Conservation (phyloP, 768 basidiomycete species). For the Amanita jacksonii region DNA sequence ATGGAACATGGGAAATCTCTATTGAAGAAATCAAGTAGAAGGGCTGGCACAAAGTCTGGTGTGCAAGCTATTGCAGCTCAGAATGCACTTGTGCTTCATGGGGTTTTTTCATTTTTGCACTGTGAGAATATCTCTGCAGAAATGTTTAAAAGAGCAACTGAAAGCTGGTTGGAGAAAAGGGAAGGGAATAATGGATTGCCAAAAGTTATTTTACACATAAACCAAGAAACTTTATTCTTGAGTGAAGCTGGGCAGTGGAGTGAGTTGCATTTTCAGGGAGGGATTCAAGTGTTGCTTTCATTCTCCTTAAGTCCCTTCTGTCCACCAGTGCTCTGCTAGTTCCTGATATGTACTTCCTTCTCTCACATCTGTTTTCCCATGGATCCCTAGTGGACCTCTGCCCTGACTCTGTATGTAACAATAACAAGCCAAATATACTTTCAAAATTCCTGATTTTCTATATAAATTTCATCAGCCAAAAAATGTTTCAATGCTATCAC, state of each 20-base stretch:
- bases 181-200: neutral
- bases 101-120: conserved; percentile 13
- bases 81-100: conserved; percentile 14
- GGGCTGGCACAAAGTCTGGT: neutral
- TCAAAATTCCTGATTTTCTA: too few species aligned
- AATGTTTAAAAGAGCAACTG: conserved; percentile 2
- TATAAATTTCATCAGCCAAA: too few species aligned
- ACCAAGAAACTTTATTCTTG: neutral
- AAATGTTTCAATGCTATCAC: too few species aligned
- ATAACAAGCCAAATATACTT: too few species aligned
- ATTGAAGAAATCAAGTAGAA: conserved; percentile 9
- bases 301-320: too few species aligned
- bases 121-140: conserved; percentile 11
- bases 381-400: neutral
- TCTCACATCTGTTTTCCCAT: neutral
- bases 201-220: neutral
- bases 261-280: neutral
- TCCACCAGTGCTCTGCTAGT: too few species aligned
- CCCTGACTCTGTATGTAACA: too few species aligned
- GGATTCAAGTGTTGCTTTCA: neutral
- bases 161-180: neutral
- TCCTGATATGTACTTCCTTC: too few species aligned
- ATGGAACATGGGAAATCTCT: conserved; percentile 15
- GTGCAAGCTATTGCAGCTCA: conserved; percentile 5
- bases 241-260: neutral